Conservation (phyloP, 495 filamentous ascomycete species). For the Rusavskia elegans region DNA sequence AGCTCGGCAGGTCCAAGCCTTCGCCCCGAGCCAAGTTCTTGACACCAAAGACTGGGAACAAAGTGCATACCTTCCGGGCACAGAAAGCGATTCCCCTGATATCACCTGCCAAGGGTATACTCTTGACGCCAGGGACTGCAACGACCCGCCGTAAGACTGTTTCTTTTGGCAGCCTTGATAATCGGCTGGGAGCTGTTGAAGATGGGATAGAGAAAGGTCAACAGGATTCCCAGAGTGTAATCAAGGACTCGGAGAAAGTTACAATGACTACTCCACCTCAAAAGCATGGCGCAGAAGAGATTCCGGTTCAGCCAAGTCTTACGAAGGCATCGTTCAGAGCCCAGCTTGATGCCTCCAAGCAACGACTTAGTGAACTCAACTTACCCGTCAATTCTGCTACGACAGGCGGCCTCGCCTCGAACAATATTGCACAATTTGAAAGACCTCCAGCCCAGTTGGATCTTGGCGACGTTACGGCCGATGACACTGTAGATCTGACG, state of each 20-base stretch:
- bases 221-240: no score
- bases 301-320: slow-evolving; percentile 21
- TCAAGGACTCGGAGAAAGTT: background rate
- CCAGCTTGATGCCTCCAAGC: slow-evolving; percentile 21
- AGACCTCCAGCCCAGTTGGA: slow-evolving; percentile 1
- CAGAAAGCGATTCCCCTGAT: slow-evolving; percentile 19
- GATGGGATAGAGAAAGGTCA: background rate
- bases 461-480: slow-evolving; percentile 11
- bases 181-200: slow-evolving; percentile 10
- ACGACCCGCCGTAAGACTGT: slow-evolving; percentile 73
- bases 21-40: background rate
- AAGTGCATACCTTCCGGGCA: slow-evolving; percentile 2
- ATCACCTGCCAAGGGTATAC: slow-evolving; percentile 66
- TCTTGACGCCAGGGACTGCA: slow-evolving; percentile 77
- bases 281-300: background rate
- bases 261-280: background rate
- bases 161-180: slow-evolving; percentile 41
- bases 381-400: background rate
- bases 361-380: slow-evolving; percentile 7
- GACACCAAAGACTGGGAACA: background rate
- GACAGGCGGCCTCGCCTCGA: background rate
- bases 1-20: background rate
- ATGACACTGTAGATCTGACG: slow-evolving; percentile 61
- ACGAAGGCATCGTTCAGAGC: slow-evolving; percentile 31
- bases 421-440: background rate